Evolutionary conservation across 108 stramenopile species (phyloP).

Genomic region (Skeletonema potamos): DNA sequence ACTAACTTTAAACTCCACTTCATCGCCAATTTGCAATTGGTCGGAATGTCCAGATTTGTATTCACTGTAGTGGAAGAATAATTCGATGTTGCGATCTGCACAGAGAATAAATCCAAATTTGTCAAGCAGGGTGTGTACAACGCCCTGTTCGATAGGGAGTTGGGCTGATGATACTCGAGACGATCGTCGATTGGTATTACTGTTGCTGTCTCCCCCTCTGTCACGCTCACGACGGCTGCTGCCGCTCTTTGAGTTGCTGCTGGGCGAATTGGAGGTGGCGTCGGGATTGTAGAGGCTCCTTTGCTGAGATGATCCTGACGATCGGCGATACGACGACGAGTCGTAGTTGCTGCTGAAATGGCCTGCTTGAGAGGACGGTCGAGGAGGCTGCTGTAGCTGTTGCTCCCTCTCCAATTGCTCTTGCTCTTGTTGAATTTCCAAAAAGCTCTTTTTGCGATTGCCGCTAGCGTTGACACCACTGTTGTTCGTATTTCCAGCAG

Average conservation of each 20-base stretch:
- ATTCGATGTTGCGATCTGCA: slow-evolving; percentile 72
- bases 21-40: slow-evolving; percentile 64
- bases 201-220: background rate
- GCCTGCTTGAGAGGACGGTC: background rate
- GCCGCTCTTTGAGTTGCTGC: background rate
- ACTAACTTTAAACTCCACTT: slow-evolving; percentile 68
- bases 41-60: slow-evolving; percentile 33
- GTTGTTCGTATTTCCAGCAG: background rate
- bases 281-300: background rate
- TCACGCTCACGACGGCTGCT: background rate
- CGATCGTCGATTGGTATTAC: background rate
- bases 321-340: background rate
- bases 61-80: slow-evolving; percentile 77
- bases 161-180: background rate
- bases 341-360: background rate
- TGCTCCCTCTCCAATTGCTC: slow-evolving; percentile 9
- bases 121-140: slow-evolving; percentile 61
- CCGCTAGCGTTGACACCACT: no score
- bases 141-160: slow-evolving; percentile 68
- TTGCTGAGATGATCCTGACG: background rate
- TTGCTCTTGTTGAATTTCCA: slow-evolving; percentile 20
- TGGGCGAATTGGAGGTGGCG: no score
- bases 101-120: slow-evolving; percentile 81
- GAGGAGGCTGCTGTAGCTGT: slow-evolving; percentile 1
- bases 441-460: slow-evolving; percentile 17